Percentiles rank a stretch among this genome's conserved stretches.
phyloP scores from a whole-genome alignment of 2,329 filamentous ascomycete species.

The Fusarium odoratissimum region DNA sequence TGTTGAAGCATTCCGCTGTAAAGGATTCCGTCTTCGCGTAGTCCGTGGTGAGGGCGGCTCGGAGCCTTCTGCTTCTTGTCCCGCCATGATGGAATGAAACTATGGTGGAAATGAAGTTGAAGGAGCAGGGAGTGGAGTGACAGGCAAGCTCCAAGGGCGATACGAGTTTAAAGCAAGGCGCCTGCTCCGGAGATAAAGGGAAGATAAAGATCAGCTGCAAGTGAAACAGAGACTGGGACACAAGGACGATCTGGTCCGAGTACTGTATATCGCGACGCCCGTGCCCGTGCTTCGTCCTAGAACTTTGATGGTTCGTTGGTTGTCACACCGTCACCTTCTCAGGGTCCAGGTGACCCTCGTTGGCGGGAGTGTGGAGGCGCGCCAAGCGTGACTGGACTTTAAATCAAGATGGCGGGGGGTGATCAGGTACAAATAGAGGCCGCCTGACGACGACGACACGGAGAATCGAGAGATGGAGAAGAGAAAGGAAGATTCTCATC shows the following conservation, averaged over 20 bases:
- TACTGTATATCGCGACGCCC: slow-evolving; percentile 24
- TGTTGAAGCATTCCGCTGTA: slow-evolving; percentile 45
- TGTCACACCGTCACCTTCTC: slow-evolving; percentile 39
- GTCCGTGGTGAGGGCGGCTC: slow-evolving; percentile 51
- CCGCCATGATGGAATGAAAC: slow-evolving; percentile 45
- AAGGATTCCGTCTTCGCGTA: slow-evolving; percentile 43
- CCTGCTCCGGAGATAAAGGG: not conserved
- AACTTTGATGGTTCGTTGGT: slow-evolving; percentile 30
- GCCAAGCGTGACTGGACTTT: slow-evolving; percentile 36
- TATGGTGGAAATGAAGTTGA: not conserved
- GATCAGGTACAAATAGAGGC: not conserved
- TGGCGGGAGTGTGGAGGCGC: slow-evolving; percentile 24
- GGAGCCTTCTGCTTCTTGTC: slow-evolving; percentile 46
- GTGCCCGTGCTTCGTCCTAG: slow-evolving; percentile 29
- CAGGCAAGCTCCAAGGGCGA: slow-evolving; percentile 1
- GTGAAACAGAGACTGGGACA: slow-evolving; percentile 9
- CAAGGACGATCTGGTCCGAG: slow-evolving; percentile 6
- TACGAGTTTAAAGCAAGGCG: not conserved
- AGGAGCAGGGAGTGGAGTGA: not conserved
- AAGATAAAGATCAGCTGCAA: not conserved
- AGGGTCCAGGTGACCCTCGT: slow-evolving; percentile 40
- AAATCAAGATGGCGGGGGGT: slow-evolving; percentile 35
- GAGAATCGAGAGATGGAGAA: not conserved
- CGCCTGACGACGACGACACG: not conserved
- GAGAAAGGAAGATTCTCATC: not conserved